Evolutionary conservation across 1,284 basidiomycete species (phyloP).

Genomic region (Anthracocystis setariae): DNA sequence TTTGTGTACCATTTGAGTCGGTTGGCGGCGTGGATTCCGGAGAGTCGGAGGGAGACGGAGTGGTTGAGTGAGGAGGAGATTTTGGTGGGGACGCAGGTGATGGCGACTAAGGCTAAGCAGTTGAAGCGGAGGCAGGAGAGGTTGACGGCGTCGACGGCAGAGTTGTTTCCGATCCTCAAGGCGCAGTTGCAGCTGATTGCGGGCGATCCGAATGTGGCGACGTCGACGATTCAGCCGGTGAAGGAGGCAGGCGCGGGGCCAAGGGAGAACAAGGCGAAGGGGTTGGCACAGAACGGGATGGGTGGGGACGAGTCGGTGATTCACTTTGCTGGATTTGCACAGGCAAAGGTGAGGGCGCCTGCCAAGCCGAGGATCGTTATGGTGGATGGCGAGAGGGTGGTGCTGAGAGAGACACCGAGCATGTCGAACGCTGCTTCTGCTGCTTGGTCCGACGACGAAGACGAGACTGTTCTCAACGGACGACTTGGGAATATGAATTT

Average conservation of each 20-base stretch:
- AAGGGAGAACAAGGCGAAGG: neutral
- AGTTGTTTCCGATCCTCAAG: conserved; percentile 27
- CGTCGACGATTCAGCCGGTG: conserved; percentile 11
- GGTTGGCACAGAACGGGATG: neutral
- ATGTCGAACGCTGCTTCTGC: neutral
- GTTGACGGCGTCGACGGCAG: conserved; percentile 26
- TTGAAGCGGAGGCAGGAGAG: conserved; percentile 28
- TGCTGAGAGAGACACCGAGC: conserved; percentile 8
- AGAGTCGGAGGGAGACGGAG: conserved; percentile 27
- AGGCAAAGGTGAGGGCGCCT: neutral
- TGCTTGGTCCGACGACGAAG: conserved; percentile 18
- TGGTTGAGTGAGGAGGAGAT: conserved; percentile 44
- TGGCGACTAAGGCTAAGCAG: conserved; percentile 32
- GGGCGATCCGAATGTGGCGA: conserved; percentile 13
- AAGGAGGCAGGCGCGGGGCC: neutral
- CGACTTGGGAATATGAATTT: neutral
- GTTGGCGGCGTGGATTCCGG: conserved; percentile 39
- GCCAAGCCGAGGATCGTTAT: conserved; percentile 7
- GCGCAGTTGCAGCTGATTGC: conserved; percentile 28
- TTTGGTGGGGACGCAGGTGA: conserved; percentile 33
- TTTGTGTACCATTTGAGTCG: conserved; percentile 34
- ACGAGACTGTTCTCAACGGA: conserved; percentile 1
- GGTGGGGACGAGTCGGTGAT: neutral
- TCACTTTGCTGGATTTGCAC: conserved; percentile 20
- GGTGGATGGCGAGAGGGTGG: conserved; percentile 21